Base-by-base conservation (phyloP, 2,329 filamentous ascomycete genomes). In the Clarireedia monteithiana region DNA sequence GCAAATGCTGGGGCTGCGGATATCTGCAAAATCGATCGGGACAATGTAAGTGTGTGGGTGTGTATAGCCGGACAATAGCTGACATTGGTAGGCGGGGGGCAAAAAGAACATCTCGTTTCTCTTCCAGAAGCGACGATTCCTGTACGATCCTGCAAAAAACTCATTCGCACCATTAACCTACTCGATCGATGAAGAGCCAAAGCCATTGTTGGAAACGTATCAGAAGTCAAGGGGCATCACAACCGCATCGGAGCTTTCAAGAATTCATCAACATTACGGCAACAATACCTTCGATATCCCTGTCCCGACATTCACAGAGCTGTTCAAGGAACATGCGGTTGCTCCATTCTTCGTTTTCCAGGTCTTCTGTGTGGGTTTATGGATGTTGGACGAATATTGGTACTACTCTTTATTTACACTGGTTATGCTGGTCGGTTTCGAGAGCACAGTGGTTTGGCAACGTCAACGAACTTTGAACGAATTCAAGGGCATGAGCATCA, bases 371-470 rank as follows among this genome's bases (percentile, higher is more conserved):
- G 94, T 99, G 57, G 95, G 94, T 15, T 77, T 99, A 59, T 99
- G 94, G 94, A 89, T 97, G 85, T 77, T 99, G 69, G 94, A 99
- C 69, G 95, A 99, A 74, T 99, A 97, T 75, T 99, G 95, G 94
- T 99, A 99, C 77, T 99, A 99, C 75, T 97, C 94, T 59, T 82
- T 99, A 20, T 99, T 99, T 73, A 99, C 95, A 0, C 84, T 99
- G 23, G 91, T 97, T 76, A 99, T 99, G 95, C 83, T 99, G 55
- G 90, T 99, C 63, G 86, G 84, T 58, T 99, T 99, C 66, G 94
- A 99, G 76, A 96, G 91, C 71, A 99, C 94, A 2, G 95, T 99
- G 39, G 95, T 99, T 15, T 99, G 94, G 95, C 94, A 99, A 75
- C 85, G 94, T 59, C 94, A 99, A 80, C 83, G 92, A 64, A 99